Percentiles rank a stretch among this genome's conserved stretches.
phyloP scores from a whole-genome alignment of 2,329 filamentous ascomycete genomes.

The Ophiosphaerella narmari region DNA sequence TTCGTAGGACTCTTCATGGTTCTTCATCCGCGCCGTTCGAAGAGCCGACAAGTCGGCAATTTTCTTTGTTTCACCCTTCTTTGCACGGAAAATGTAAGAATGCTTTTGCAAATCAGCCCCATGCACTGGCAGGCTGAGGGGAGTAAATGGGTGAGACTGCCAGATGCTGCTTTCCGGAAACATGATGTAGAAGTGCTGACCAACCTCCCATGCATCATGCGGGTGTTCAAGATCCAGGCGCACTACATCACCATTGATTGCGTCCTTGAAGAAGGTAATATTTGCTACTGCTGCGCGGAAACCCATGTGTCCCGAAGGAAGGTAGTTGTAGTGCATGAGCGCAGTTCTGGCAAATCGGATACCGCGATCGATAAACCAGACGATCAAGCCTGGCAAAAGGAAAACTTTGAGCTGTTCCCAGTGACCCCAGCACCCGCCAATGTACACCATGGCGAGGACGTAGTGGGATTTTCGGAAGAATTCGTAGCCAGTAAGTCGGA shows the following conservation, averaged over 20 bases:
- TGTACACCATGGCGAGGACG: constrained; percentile 72
- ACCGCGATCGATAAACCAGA: constrained; percentile 69
- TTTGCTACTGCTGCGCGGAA: constrained; percentile 34
- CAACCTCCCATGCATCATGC: constrained; percentile 66
- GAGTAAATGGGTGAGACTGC: constrained; percentile 72
- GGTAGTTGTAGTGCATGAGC: constrained; percentile 60
- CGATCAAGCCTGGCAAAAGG: constrained; percentile 58
- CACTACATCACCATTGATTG: constrained; percentile 58
- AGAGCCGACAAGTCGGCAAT: constrained; percentile 38
- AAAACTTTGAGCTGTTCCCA: constrained; percentile 63
- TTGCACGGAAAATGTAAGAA: constrained; percentile 44
- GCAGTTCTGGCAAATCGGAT: constrained; percentile 63
- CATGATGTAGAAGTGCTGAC: constrained; percentile 74
- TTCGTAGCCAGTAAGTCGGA: constrained; percentile 73
- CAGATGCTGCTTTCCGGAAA: constrained; percentile 70
- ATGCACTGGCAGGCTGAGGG: constrained; percentile 30
- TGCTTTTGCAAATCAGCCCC: constrained; percentile 32
- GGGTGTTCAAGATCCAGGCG: constrained; percentile 68
- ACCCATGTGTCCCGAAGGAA: constrained; percentile 37
- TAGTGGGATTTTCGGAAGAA: constrained; percentile 78
- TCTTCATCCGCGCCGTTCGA: constrained; percentile 23
- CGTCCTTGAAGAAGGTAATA: constrained; percentile 35
- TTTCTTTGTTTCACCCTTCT: constrained; percentile 39
- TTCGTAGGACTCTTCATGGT: constrained; percentile 27
- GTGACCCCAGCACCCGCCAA: constrained; percentile 76